A percentile compares a stretch with the other conserved stretches of the same genome.
These are phyloP conservation scores for Pyrenula massariospora DNA, from an alignment of 495 filamentous ascomycete genomes.

Conservation along the genomic window DNA sequence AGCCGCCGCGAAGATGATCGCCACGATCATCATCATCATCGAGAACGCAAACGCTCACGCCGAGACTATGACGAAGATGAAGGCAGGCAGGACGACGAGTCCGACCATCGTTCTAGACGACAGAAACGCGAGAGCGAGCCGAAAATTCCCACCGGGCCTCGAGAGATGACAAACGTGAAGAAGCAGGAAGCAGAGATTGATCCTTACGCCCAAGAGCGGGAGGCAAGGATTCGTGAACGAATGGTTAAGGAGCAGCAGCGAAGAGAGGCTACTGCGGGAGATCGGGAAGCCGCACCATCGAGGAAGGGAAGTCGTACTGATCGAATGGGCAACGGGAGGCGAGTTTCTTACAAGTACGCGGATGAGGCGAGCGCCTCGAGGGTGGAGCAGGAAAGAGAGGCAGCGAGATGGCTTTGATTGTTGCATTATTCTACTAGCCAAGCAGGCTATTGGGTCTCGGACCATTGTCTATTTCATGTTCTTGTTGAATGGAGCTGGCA, in stretches of 20 bases:
- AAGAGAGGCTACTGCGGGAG: constrained; percentile 41
- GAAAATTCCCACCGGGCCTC: not conserved
- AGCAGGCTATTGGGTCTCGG: no score
- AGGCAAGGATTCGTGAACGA: constrained; percentile 63
- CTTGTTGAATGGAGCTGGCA: no score
- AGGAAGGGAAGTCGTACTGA: constrained; percentile 30
- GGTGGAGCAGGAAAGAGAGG: constrained; percentile 36
- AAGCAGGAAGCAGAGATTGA: constrained; percentile 40
- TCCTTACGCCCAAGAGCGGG: constrained; percentile 64
- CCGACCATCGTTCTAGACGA: constrained; percentile 27
- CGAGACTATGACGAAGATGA: constrained; percentile 29
- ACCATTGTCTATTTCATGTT: no score
- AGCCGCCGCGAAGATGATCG: constrained; percentile 30
- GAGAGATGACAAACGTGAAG: not conserved
- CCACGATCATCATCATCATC: constrained; percentile 30
- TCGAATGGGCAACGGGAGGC: constrained; percentile 40
- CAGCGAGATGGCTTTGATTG: constrained; percentile 16
- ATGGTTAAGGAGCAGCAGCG: constrained; percentile 68
- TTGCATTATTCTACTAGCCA: no score
- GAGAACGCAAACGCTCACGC: constrained; percentile 43
- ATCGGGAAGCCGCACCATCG: constrained; percentile 23
- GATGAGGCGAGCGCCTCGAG: constrained; percentile 38
- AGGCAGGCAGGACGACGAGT: constrained; percentile 26
- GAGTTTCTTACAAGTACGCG: constrained; percentile 48
- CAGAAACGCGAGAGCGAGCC: constrained; percentile 19